Evolutionary conservation across 2,329 filamentous ascomycete genomes (phyloP), one percentile per base, ranked within the genome.

Genomic region (Chrysosporium keratinophilum): DNA sequence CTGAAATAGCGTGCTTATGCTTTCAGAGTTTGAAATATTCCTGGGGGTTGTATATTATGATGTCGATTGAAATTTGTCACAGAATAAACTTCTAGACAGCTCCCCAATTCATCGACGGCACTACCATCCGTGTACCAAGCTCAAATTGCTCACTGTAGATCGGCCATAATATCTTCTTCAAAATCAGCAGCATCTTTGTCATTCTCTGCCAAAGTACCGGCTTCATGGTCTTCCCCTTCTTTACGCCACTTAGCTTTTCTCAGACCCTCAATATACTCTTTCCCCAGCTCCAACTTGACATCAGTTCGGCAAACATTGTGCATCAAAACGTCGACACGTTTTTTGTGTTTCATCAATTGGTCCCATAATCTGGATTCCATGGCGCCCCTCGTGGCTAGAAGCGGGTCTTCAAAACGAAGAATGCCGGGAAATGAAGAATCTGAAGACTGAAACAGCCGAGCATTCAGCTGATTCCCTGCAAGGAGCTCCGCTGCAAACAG

Each of bases 191-290:
- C 61, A 48, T 44, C 37, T 23, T 48, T 58, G 37, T 56, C 54
- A 31, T 35, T 50, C 11, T 46, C 52, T 10, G 55, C 60, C 20
- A 51, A 44, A 6, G 42, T 31, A 17, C 48, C 37, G 35, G 54
- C 52, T 28, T 57, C 56, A 12, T 15, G 17, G n/a, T 64, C 67
- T 2, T 58, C 57, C 6, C 57, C 41, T 49, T 61, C 59, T 28
- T 59, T 57, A 57, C 63, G 65, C 60, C 70, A 75, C 52, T 75
- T 72, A 56, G 69, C 59, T 57, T 72, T 78, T 61, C 74, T 76
- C 50, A 76, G 56, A 49, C 72, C 71, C 42, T 81, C 77, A 33
- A 82, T 69, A 60, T 79, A 81, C 62, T 84, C 81, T 60, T 76
- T 78, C 53, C 73, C 78, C 41, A 84, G 64, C 41, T 76, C 77